Evolutionary conservation across 1,284 basidiomycete species (phyloP).

Genomic region (Boletus sp.): DNA sequence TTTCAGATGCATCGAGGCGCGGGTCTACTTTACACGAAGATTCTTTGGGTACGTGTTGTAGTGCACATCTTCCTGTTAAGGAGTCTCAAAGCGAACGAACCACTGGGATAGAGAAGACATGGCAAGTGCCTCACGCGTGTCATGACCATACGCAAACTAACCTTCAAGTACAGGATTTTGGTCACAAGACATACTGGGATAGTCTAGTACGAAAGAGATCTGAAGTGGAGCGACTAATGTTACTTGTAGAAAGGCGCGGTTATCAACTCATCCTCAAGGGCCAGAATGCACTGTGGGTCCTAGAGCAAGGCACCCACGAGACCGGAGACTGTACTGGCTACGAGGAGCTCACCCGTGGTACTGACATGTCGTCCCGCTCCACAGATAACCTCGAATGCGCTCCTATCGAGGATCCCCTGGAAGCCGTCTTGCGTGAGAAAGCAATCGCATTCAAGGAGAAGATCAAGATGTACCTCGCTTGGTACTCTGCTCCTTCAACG

Average conservation of each 20-base stretch:
- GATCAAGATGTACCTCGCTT: constrained; percentile 31
- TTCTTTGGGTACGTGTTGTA: constrained; percentile 35
- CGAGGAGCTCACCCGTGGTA: constrained; percentile 12
- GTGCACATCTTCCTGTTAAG: background rate
- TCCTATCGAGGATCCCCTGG: constrained; percentile 33
- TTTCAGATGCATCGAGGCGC: constrained; percentile 34
- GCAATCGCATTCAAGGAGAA: constrained; percentile 28
- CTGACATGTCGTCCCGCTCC: constrained; percentile 9
- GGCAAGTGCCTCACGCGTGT: constrained; percentile 5
- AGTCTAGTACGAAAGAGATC: constrained; percentile 29
- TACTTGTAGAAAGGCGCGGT: constrained; percentile 31
- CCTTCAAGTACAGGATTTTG: constrained; percentile 31
- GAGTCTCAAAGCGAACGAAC: background rate
- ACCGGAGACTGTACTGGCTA: constrained; percentile 26
- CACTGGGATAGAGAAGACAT: constrained; percentile 22
- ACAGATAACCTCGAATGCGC: constrained; percentile 14
- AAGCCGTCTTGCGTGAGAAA: constrained; percentile 33
- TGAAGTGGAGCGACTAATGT: constrained; percentile 29
- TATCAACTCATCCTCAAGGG: constrained; percentile 32
- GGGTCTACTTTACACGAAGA: constrained; percentile 34
- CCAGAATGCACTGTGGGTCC: constrained; percentile 36
- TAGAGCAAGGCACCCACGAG: constrained; percentile 20
- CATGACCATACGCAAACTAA: background rate
- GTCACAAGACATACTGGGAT: constrained; percentile 35
- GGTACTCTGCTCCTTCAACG: constrained; percentile 28